phyloP scores from a whole-genome alignment of 2,329 filamentous ascomycete genomes.

The Cladosporium sp. region DNA sequence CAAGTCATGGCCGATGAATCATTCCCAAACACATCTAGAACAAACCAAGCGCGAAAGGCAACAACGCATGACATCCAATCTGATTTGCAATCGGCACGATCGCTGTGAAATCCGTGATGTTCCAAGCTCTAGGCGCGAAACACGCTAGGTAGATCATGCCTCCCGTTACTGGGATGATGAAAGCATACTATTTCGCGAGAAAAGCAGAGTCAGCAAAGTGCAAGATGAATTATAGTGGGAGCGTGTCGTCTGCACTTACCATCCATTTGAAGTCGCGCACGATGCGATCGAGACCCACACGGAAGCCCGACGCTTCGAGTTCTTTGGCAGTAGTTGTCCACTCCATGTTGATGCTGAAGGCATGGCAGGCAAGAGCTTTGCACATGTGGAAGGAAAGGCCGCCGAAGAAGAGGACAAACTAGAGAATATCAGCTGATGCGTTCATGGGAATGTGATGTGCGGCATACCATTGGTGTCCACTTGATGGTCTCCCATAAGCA shows the following conservation, averaged over 20 bases:
- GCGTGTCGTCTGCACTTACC: neutral
- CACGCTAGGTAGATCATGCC: slow-evolving; percentile 23
- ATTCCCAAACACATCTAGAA: slow-evolving; percentile 12
- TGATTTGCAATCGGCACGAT: slow-evolving; percentile 22
- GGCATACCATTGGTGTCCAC: slow-evolving; percentile 52
- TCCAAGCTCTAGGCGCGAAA: slow-evolving; percentile 20
- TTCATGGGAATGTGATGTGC: no score
- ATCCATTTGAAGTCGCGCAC: slow-evolving; percentile 22
- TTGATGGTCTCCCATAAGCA: slow-evolving; percentile 56
- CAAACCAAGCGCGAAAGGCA: slow-evolving; percentile 20
- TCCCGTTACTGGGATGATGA: slow-evolving; percentile 17
- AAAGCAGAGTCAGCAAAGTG: no score
- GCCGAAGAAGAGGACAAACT: slow-evolving; percentile 73
- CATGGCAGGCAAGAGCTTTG: slow-evolving; percentile 73
- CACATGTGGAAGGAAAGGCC: slow-evolving; percentile 77
- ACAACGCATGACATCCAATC: slow-evolving; percentile 20
- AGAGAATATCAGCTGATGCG: neutral
- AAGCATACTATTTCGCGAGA: slow-evolving; percentile 16
- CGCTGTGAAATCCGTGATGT: slow-evolving; percentile 20
- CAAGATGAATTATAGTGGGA: no score
- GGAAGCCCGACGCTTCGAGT: slow-evolving; percentile 50
- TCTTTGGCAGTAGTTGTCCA: slow-evolving; percentile 86
- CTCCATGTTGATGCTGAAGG: slow-evolving; percentile 80
- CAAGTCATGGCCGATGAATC: no score
- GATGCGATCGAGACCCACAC: slow-evolving; percentile 20